Base-by-base conservation (phyloP, 805 yeast species). In the Zygotorulaspora sp. region DNA sequence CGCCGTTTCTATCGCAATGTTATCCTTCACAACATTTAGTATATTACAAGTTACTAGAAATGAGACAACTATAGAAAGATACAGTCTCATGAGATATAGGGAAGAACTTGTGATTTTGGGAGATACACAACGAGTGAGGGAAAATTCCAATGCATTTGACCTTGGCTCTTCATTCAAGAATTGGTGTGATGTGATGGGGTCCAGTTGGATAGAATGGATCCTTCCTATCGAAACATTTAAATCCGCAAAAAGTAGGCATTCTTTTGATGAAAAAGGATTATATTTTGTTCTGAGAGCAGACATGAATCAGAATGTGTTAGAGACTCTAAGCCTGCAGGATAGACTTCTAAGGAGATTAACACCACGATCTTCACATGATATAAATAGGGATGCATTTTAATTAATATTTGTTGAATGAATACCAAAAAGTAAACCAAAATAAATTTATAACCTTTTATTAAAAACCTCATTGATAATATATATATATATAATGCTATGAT, bases 61-160 rank as follows among this genome's bases (percentile, higher is more conserved):
- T 63, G 64, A 68, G 43, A 89, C 97, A 3, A 90, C 97, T 0
- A 71, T 90, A 17, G 98, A 92, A 62, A 66, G 78, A 42, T 78
- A 75, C 52, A 85, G 80, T 27, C 52, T 55, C 21, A 67, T 71
- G 32, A 67, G 81, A 49, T 69, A 68, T 45, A 58, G 69, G 37
- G 61, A 67, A 27, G 72, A 68, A 32, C 45, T 63, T 18, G 55
- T 58, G 25, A 47, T 63, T 5, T 36, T 70, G 28, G 51, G 46
- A 6, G 62, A 56, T 20, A 42, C 61, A 48, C 55, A 67, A 14
- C 61, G 67, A 53, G 80, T 69, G 24, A 55, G 63, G 34, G 58
- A 65, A 6, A 46, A 70, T 5, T 87, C 82, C 1, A 85, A 90
- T 58, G 66, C 86, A 3, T 92, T 79, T 61, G 86, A 89, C 60